Evolutionary conservation across 139 green algal genomes (phyloP).

Genomic region (Micractinium conductrix): DNA sequence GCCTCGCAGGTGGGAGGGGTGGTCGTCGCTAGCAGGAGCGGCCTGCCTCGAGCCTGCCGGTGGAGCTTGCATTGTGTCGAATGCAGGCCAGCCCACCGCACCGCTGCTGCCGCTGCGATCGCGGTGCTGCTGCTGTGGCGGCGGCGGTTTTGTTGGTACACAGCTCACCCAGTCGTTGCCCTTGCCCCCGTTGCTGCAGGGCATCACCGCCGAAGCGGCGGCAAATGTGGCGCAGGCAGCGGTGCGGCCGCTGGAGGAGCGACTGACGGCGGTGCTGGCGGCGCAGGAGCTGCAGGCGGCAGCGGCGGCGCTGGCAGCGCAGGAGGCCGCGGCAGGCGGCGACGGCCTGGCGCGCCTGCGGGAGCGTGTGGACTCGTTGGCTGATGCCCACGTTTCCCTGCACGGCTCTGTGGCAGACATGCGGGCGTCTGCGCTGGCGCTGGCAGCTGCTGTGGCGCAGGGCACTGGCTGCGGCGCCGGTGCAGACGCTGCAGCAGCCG

Average conservation of each 20-base stretch:
- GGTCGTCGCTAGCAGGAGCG: not conserved
- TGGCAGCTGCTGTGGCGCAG: slow-evolving; percentile 19
- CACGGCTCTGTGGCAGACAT: slow-evolving; percentile 5
- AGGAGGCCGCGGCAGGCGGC: not conserved
- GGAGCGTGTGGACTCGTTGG: not conserved
- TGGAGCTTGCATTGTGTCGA: too few relatives aligned
- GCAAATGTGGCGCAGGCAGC: not conserved
- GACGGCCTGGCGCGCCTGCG: not conserved
- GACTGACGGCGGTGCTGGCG: not conserved
- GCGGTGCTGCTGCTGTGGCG: not conserved
- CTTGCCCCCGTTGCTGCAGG: not conserved
- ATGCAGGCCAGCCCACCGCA: too few relatives aligned
- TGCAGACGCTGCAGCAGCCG: not conserved
- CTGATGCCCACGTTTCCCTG: not conserved
- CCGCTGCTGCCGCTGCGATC: too few relatives aligned
- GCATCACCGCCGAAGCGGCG: not conserved
- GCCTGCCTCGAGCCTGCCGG: too few relatives aligned
- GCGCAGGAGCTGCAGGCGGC: not conserved
- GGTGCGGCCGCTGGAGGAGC: slow-evolving; percentile 3
- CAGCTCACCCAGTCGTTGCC: too few relatives aligned
- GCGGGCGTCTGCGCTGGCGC: not conserved
- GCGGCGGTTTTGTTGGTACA: not conserved
- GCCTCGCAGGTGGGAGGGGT: not conserved
- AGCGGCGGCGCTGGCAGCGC: not conserved
- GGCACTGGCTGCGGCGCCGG: not conserved